These are phyloP conservation scores for Incumbomyces delicatus DNA, from an alignment of 2,329 filamentous ascomycete genomes.

Conservation along the genomic window DNA sequence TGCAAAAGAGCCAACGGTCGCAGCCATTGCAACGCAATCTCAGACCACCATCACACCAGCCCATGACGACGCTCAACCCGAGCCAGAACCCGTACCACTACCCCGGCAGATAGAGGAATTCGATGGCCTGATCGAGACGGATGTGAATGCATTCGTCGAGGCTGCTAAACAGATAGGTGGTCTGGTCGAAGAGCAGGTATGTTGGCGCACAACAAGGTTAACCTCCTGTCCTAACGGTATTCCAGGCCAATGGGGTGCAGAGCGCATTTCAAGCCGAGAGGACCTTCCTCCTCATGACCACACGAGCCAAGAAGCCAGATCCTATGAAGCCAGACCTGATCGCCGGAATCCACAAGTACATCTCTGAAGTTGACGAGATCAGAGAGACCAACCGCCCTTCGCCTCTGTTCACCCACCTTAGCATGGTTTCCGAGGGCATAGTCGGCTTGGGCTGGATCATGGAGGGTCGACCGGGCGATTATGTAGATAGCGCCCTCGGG, in stretches of 20 bases:
- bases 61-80: slow-evolving; percentile 40
- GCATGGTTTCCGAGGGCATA: slow-evolving; percentile 81
- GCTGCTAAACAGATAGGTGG: slow-evolving; percentile 70
- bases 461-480: slow-evolving; percentile 71
- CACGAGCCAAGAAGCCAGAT: slow-evolving; percentile 86
- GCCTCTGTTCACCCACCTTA: slow-evolving; percentile 68
- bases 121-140: slow-evolving; percentile 62
- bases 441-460: slow-evolving; percentile 86
- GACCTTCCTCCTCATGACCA: slow-evolving; percentile 76
- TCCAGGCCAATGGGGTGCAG: slow-evolving; percentile 46
- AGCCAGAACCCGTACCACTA: slow-evolving; percentile 49
- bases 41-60: slow-evolving; percentile 28
- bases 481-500: slow-evolving; percentile 71
- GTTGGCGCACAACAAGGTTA: too few relatives aligned
- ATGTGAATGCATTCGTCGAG: slow-evolving; percentile 68
- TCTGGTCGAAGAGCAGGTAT: slow-evolving; percentile 69
- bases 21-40: slow-evolving; percentile 25
- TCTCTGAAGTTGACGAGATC: slow-evolving; percentile 68
- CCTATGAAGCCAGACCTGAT: slow-evolving; percentile 63
- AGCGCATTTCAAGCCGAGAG: slow-evolving; percentile 74
- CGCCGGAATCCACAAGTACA: slow-evolving; percentile 74
- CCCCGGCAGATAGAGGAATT: slow-evolving; percentile 80
- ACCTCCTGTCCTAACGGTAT: neutral
- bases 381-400: slow-evolving; percentile 72
- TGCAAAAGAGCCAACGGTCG: slow-evolving; percentile 25